Conservation (phyloP, 768 basidiomycete genomes). For the Mycena olivaceomarginata region DNA sequence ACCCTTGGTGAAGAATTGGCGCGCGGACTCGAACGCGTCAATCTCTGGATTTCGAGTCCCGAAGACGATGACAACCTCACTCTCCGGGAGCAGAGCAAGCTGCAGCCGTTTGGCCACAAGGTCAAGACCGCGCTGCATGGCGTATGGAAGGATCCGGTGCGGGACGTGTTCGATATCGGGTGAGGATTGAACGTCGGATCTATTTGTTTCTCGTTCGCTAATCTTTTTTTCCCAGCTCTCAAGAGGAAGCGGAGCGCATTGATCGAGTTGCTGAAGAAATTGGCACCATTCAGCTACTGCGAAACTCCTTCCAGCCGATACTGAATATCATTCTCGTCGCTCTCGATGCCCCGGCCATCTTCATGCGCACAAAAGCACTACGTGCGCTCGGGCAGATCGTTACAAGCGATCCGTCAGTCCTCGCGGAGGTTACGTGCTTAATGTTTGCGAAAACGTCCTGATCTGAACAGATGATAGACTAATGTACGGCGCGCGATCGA, state of each 20-base stretch:
- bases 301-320: conserved; percentile 89
- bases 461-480: conserved; percentile 61
- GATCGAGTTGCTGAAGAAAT: conserved; percentile 86
- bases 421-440: conserved; percentile 76
- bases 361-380: conserved; percentile 96
- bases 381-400: conserved; percentile 93
- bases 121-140: conserved; percentile 80
- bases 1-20: conserved; percentile 91
- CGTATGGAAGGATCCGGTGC: conserved; percentile 82
- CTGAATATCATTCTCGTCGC: conserved; percentile 86
- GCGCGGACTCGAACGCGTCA: conserved; percentile 75
- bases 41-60: conserved; percentile 68
- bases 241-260: conserved; percentile 81
- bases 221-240: conserved; percentile 66
- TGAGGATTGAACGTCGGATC: conserved; percentile 55
- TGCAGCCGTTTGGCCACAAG: conserved; percentile 71
- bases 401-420: conserved; percentile 89
- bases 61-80: conserved; percentile 66
- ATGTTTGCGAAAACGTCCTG: conserved; percentile 2
- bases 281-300: conserved; percentile 84
- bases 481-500: conserved; percentile 93
- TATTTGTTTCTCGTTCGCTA: neutral
- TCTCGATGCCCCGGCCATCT: conserved; percentile 91
- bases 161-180: conserved; percentile 91
- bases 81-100: conserved; percentile 60